Conservation (phyloP, 2,329 filamentous ascomycete species). For the Trichoderma atrobrunneum region DNA sequence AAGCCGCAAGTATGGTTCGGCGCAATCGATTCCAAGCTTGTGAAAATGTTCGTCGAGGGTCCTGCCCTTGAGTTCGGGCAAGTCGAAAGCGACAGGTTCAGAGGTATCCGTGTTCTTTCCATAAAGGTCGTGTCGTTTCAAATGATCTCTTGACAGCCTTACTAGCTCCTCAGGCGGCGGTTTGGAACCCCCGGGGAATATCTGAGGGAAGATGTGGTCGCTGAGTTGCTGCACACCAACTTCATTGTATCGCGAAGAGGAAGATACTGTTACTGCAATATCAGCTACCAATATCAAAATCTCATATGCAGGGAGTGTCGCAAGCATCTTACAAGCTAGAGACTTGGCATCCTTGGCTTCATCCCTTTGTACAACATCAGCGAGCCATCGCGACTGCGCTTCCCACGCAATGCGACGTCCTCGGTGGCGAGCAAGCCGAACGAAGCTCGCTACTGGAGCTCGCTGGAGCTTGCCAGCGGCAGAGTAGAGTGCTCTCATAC, state of each 20-base stretch:
- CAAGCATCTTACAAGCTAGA: constrained; percentile 40
- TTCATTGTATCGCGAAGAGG: constrained; percentile 75
- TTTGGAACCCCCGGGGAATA: constrained; percentile 63
- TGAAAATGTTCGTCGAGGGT: constrained; percentile 93
- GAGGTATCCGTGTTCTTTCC: constrained; percentile 83
- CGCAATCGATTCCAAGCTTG: constrained; percentile 79
- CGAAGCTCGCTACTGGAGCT: constrained; percentile 46
- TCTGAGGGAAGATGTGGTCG: constrained; percentile 73
- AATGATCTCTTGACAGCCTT: constrained; percentile 75
- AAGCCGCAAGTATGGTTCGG: constrained; percentile 75
- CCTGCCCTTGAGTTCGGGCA: constrained; percentile 74
- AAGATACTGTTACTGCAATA: constrained; percentile 38
- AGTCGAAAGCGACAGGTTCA: constrained; percentile 77
- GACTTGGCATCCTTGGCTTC: neutral
- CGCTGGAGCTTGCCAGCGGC: constrained; percentile 39
- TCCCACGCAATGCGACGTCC: constrained; percentile 35
- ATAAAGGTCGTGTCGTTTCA: constrained; percentile 78
- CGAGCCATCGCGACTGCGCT: constrained; percentile 45
- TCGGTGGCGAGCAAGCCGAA: constrained; percentile 50
- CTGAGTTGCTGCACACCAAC: constrained; percentile 95
- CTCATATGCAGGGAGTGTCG: neutral
- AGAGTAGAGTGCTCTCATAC: constrained; percentile 32
- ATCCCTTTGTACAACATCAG: constrained; percentile 29
- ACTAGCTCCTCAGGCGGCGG: constrained; percentile 70
- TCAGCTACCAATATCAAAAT: neutral